Evolutionary conservation across 2,329 filamentous ascomycete species (phyloP).

Genomic region (Fusarium buxicola): DNA sequence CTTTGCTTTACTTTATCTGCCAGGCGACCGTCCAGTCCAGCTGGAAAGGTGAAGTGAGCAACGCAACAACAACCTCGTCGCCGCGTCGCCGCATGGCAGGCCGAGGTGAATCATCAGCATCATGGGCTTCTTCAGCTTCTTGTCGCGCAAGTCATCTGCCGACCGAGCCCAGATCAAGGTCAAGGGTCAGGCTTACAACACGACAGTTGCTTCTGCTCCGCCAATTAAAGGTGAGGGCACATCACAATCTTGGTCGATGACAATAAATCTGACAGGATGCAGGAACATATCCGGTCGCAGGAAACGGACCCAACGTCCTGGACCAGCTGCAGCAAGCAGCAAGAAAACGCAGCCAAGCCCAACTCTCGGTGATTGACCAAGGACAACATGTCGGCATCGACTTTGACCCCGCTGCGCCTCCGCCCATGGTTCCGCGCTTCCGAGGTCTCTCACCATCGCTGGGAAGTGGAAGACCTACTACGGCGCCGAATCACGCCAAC

Average conservation of each 20-base stretch:
- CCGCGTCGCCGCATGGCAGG: constrained; percentile 32
- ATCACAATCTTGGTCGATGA: background rate
- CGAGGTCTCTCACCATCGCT: constrained; percentile 13
- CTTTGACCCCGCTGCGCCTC: constrained; percentile 20
- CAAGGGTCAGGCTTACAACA: constrained; percentile 44
- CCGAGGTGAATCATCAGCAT: constrained; percentile 29
- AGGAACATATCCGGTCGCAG: constrained; percentile 45
- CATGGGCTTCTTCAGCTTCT: constrained; percentile 46
- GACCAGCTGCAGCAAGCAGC: constrained; percentile 44
- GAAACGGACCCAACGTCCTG: constrained; percentile 43
- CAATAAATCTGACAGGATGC: constrained; percentile 1
- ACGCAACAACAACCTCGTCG: background rate
- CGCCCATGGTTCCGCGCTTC: constrained; percentile 35
- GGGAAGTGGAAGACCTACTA: constrained; percentile 26
- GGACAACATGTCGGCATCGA: constrained; percentile 7
- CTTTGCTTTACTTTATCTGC: constrained; percentile 19
- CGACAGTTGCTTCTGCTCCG: constrained; percentile 39
- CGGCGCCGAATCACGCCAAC: constrained; percentile 34
- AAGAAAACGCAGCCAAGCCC: constrained; percentile 43
- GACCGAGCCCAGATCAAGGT: constrained; percentile 20
- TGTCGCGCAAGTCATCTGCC: constrained; percentile 34
- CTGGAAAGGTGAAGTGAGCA: background rate
- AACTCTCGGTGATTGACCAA: constrained; percentile 27
- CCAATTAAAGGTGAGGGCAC: constrained; percentile 40
- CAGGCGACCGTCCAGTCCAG: background rate